These are phyloP conservation scores for Panaeolus papilionaceus DNA, from an alignment of 768 basidiomycete species.

Conservation along the genomic window DNA sequence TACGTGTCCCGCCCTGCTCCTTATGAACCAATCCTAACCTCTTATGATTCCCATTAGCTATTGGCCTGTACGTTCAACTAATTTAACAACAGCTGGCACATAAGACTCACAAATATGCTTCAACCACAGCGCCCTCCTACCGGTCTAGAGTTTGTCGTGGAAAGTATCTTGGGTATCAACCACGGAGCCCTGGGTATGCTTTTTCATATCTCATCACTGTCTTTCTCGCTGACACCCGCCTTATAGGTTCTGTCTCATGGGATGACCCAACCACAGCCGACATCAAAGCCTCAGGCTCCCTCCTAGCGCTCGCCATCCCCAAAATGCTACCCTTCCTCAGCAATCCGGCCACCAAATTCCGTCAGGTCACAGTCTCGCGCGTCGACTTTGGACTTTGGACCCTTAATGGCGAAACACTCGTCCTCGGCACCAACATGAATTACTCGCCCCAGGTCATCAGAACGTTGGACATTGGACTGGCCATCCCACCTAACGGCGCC, in stretches of 20 bases:
- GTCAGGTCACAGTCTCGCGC: slow-evolving; percentile 43
- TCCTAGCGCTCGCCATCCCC: slow-evolving; percentile 50
- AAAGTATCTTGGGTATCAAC: slow-evolving; percentile 71
- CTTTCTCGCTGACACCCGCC: not conserved
- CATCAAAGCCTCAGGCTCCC: slow-evolving; percentile 59
- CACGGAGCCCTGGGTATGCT: slow-evolving; percentile 65
- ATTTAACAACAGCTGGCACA: not conserved
- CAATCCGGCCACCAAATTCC: slow-evolving; percentile 45
- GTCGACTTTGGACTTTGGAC: slow-evolving; percentile 62
- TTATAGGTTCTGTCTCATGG: slow-evolving; percentile 57
- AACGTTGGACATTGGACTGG: slow-evolving; percentile 37
- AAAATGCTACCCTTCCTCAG: slow-evolving; percentile 55
- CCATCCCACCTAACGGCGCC: not conserved
- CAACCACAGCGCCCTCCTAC: slow-evolving; percentile 57
- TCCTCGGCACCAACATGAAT: slow-evolving; percentile 59
- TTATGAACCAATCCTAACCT: not conserved
- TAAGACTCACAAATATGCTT: not conserved
- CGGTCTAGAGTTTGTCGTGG: slow-evolving; percentile 71
- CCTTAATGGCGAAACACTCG: slow-evolving; percentile 44
- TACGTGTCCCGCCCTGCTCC: slow-evolving; percentile 35
- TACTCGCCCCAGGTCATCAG: slow-evolving; percentile 41
- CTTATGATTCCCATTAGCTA: slow-evolving; percentile 35
- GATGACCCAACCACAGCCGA: slow-evolving; percentile 57
- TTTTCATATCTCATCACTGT: not conserved
- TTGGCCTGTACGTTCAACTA: slow-evolving; percentile 49